phyloP scores from a whole-genome alignment of 176 grass and related monocot genomes.

The Phoenix dactylifera region DNA sequence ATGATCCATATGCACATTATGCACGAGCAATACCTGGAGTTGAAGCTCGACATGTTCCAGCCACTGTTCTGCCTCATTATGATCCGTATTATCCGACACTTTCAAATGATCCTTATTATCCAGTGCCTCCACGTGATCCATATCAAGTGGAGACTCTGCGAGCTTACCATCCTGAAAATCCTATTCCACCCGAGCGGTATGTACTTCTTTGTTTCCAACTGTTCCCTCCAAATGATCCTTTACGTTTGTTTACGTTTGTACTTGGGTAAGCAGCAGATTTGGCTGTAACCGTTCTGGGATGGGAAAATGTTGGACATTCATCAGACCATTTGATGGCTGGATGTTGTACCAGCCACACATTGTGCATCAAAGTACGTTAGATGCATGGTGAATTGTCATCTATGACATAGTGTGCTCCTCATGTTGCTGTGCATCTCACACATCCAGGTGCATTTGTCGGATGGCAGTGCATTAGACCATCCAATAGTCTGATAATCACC shows the following conservation, averaged over 20 bases:
- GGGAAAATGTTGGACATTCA: too few species aligned
- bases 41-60: conserved; percentile 5
- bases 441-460: too few species aligned
- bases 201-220: conserved; percentile 9
- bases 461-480: too few species aligned
- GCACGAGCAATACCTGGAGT: background rate
- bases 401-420: too few species aligned
- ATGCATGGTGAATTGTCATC: too few species aligned
- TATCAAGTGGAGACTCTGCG: conserved; percentile 12
- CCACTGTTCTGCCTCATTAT: conserved; percentile 4
- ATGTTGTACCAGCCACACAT: too few species aligned
- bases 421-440: too few species aligned
- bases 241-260: background rate
- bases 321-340: too few species aligned
- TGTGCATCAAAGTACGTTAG: too few species aligned
- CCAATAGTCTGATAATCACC: too few species aligned
- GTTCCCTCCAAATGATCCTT: background rate
- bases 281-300: background rate
- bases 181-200: conserved; percentile 24
- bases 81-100: conserved; percentile 19
- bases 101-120: conserved; percentile 17
- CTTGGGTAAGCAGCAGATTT: background rate
- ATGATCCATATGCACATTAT: conserved; percentile 15
- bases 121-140: conserved; percentile 14
- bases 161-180: conserved; percentile 22